phyloP scores from a whole-genome alignment of 306 rosid species.

The Sphenostylis stenocarpa region DNA sequence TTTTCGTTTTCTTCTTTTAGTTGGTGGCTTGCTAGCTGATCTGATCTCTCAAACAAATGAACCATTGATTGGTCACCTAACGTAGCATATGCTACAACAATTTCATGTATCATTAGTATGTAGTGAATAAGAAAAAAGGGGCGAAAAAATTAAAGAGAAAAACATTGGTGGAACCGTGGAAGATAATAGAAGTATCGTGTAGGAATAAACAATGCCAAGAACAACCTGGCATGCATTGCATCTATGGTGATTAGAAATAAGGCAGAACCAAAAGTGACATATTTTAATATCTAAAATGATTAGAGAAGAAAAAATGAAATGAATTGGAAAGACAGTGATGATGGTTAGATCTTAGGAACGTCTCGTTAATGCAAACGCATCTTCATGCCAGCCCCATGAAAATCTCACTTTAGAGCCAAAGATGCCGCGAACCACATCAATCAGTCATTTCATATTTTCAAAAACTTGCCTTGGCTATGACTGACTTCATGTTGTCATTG shows the following conservation, averaged over 20 bases:
- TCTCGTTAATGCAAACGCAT: constrained; percentile 33
- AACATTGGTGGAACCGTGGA: too few species aligned
- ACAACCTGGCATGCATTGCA: not conserved
- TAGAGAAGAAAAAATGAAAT: too few species aligned
- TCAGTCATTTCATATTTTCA: constrained; percentile 29
- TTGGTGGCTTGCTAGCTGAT: not conserved
- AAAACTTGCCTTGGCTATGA: not conserved
- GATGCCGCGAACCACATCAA: constrained; percentile 35
- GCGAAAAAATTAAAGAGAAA: too few species aligned
- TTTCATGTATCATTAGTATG: too few species aligned
- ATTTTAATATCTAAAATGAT: not conserved
- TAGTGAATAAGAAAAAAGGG: too few species aligned
- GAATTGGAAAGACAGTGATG: not conserved
- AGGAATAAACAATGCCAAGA: not conserved
- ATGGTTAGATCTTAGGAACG: not conserved
- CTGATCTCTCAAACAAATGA: not conserved
- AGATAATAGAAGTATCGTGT: not conserved
- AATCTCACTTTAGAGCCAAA: constrained; percentile 32
- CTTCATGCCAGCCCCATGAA: constrained; percentile 13
- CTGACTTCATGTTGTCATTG: constrained; percentile 10
- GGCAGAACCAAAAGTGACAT: not conserved
- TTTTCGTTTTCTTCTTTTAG: not conserved
- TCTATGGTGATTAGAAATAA: not conserved
- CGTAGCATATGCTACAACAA: not conserved
- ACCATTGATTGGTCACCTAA: not conserved